Evolutionary conservation across 2,329 filamentous ascomycete species (phyloP), one percentile per base, ranked within the genome.

Genomic region (Aspergillus aculeatus): DNA sequence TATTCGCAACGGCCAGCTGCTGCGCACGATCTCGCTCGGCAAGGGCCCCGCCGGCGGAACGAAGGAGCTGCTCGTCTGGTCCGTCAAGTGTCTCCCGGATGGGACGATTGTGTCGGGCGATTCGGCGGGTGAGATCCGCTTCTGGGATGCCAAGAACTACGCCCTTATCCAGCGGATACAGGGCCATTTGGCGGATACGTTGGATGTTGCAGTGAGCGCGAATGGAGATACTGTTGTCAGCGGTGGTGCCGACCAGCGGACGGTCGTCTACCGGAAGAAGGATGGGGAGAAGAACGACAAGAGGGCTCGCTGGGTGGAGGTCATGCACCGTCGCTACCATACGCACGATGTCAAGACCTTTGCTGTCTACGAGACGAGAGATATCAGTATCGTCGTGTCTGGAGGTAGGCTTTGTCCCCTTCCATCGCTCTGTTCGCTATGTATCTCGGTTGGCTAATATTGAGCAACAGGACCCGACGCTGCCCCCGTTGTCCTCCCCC

Each of bases 341-440:
- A 86, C 89, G 50, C 93, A 98, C 75, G 95, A 99, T 78, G 92
- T 98, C 69, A 98, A 98, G 79, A 86, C 92, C 1, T 91, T 98
- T 86, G 90, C 92, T 35, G 88, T 91, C 0, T 98, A 94, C 65
- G 95, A 99, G 75, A 89, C 89, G 55, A 87, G 85, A 54, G 86
- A 86, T 53, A 85, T 96, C 71, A 98, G 92, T 70, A 87, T 98
- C 57, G 82, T 96, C 11, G 90, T 96, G 16, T 96, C 94, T 64
- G 95, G 95, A 84, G 95, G 92, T 91, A 81, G 76, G 82, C 23
- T 44, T 26, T 2, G 1, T 10, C 38, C 6, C 38, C 38, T 10
- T 19, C 38, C 38, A 19, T 41, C 2, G 29, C 47, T 49, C 32
- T 48, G 47, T 41, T 23, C 9, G 12, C 21, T n/a, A 21, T 54